Base-by-base conservation (phyloP, 371 early-diverging fungal species). In the Syncephalastrum sp. region DNA sequence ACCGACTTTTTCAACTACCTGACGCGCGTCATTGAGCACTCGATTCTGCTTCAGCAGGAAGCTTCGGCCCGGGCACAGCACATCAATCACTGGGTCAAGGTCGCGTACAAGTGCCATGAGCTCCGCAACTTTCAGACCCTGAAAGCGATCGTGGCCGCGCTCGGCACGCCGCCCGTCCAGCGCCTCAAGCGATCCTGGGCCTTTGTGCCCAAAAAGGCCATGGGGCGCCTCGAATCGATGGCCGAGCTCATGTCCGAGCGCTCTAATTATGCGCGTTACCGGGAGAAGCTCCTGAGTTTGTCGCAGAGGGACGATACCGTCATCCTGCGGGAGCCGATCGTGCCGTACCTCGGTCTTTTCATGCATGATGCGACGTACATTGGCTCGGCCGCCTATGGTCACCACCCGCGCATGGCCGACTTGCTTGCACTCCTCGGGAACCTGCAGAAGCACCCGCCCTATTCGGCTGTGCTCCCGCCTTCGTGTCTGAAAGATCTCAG, bases 1-100 rank as follows among this genome's bases (percentile, higher is more conserved):
- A 85, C 90, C 3, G 91, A 90, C 53, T 89, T 89, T 64, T 92
- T 92, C 77, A 92, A 92, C 61, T 91, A 90, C 60, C 61, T 91
- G 5, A 88, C 91, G 13, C 77, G 92, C 13, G 53, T 86, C 29
- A 83, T 92, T 25, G 92, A 92, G 62, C 78, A 79, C 46, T 79
- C 89, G 4, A 82, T 92, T 21, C 65, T 92, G 13, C 68, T 79
- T 23, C 82, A 82, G 2, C 69, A 71, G n/a, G 82, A 79, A 33
- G 80, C 88, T 1, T 73, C 83, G 0, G 85, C 77, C 5, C 72
- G 92, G 10, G 88, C 88, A 0, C 78, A 81, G 38, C 76, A 77
- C 21, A 79, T 91, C 14, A 73, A 85, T 50, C 74, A 79, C 46
- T 92, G 92, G 92, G 82, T 87, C 59, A 89, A 90, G 63, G 82